Evolutionary conservation across 2,329 filamentous ascomycete genomes (phyloP).

Genomic region (Diaporthe sp.): DNA sequence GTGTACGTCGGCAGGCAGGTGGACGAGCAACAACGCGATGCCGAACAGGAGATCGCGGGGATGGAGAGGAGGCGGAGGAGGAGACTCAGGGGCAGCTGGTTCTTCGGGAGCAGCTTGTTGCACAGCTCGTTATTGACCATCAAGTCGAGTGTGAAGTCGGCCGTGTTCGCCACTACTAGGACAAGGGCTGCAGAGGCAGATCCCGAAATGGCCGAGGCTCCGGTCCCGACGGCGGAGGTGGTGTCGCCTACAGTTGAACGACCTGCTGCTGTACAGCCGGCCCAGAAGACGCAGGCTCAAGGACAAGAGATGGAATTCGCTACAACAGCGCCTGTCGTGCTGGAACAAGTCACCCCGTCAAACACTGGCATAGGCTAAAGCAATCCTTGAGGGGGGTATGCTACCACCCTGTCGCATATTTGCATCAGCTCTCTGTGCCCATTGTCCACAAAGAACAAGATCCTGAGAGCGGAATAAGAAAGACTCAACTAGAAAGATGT

Average conservation of each 20-base stretch:
- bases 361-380: not conserved
- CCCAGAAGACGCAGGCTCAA: not conserved
- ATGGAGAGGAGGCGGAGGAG: constrained; percentile 4
- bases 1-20: not conserved
- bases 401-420: too few species aligned
- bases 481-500: not conserved
- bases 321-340: not conserved
- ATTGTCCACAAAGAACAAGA: not conserved
- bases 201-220: not conserved
- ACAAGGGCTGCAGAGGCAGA: constrained; percentile 4
- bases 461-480: too few species aligned
- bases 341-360: not conserved
- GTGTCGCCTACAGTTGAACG: not conserved
- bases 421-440: not conserved
- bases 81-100: not conserved
- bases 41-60: not conserved
- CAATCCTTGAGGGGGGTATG: too few species aligned
- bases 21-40: constrained; percentile 8
- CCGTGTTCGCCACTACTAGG: not conserved
- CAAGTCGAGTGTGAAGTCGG: constrained; percentile 19
- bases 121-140: constrained; percentile 7
- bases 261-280: not conserved
- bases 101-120: constrained; percentile 6
- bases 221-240: not conserved
- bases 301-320: not conserved